Conservation (phyloP, 768 basidiomycete genomes). For the Tremella fuciformis region DNA sequence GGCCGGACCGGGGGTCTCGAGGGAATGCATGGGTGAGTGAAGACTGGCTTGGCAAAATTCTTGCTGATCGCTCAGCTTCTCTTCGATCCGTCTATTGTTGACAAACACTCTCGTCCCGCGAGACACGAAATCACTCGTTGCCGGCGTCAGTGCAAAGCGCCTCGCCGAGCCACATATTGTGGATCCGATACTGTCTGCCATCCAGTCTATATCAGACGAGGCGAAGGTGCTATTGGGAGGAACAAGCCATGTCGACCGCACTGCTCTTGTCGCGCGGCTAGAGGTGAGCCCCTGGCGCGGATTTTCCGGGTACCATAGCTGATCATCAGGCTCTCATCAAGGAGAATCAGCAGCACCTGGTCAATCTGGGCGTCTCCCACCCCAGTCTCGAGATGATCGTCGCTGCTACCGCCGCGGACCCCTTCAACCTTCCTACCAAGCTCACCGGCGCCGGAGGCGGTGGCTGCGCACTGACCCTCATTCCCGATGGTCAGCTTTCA, state of each 20-base stretch:
- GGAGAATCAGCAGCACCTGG: constrained; percentile 85
- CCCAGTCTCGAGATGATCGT: constrained; percentile 78
- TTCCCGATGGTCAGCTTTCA: constrained; percentile 78
- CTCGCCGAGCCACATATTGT: constrained; percentile 76
- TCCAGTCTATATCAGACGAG: constrained; percentile 80
- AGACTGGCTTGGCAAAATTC: constrained; percentile 14
- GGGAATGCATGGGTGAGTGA: constrained; percentile 72
- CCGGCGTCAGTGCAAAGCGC: constrained; percentile 65
- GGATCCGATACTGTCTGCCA: constrained; percentile 69
- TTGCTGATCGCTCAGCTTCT: constrained; percentile 63
- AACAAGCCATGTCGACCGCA: constrained; percentile 66
- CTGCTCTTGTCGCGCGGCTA: constrained; percentile 63
- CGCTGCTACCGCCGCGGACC: constrained; percentile 59
- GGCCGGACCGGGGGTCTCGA: constrained; percentile 76
- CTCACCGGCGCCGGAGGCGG: constrained; percentile 97
- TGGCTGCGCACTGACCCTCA: constrained; percentile 92
- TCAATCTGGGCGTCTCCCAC: constrained; percentile 85
- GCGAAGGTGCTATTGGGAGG: constrained; percentile 70
- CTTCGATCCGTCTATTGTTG: constrained; percentile 80
- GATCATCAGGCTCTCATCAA: constrained; percentile 66
- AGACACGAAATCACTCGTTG: constrained; percentile 91
- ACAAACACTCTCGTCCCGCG: constrained; percentile 90
- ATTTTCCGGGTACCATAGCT: not conserved
- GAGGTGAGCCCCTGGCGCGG: constrained; percentile 59
- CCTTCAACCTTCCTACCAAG: constrained; percentile 55